phyloP scores from a whole-genome alignment of 176 grass and related monocot species.

The Oropetium thomaeum region DNA sequence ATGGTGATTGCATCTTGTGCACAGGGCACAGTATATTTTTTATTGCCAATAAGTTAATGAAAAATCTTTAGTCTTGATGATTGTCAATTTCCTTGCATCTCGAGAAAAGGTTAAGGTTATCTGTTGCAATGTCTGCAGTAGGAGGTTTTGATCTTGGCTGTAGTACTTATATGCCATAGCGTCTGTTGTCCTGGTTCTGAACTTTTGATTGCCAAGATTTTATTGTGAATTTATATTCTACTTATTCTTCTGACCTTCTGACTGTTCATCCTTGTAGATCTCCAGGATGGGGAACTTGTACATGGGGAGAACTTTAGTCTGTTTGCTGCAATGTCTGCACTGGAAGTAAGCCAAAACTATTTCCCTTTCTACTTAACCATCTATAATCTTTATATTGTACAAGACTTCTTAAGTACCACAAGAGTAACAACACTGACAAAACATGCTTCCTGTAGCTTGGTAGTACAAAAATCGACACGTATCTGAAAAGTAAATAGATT shows the following conservation, averaged over 20 bases:
- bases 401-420: not conserved
- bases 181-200: not conserved
- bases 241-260: not conserved
- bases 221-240: not conserved
- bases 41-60: not conserved
- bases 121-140: not conserved
- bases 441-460: not conserved
- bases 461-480: not conserved
- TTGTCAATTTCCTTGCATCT: not conserved
- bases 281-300: constrained; percentile 84
- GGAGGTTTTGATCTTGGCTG: not conserved
- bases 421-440: not conserved
- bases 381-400: not conserved
- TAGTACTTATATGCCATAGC: not conserved
- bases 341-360: constrained; percentile 67
- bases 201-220: not conserved
- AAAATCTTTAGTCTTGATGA: not conserved
- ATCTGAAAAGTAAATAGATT: not conserved
- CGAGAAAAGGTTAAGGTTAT: constrained; percentile 16
- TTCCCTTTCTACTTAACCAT: constrained; percentile 9
- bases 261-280: constrained; percentile 57
- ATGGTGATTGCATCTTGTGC: too few relatives aligned
- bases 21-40: not conserved
- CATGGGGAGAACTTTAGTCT: constrained; percentile 98
- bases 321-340: constrained; percentile 96